Evolutionary conservation across 805 yeast genomes (phyloP).

Genomic region (Barnettozyma siamensis): DNA sequence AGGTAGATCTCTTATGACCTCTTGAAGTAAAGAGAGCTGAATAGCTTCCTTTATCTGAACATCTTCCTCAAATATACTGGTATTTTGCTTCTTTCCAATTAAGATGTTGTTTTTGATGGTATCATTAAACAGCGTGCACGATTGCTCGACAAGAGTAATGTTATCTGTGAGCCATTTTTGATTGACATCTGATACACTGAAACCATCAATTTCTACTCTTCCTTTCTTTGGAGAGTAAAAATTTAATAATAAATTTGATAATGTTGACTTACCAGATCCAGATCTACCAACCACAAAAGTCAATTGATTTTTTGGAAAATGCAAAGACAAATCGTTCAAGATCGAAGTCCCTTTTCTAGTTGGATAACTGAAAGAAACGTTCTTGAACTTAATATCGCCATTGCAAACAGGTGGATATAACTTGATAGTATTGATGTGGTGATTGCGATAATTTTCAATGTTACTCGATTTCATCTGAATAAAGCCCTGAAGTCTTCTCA

Average conservation of each 20-base stretch:
- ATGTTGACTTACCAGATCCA: conserved; percentile 91
- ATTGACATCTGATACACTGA: conserved; percentile 37
- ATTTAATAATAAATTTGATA: conserved; percentile 55
- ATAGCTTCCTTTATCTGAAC: conserved; percentile 38
- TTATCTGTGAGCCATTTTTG: conserved; percentile 51
- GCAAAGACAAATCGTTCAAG: conserved; percentile 41
- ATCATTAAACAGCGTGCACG: conserved; percentile 57
- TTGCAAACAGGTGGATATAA: conserved; percentile 25
- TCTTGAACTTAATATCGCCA: conserved; percentile 49
- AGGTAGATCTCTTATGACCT: conserved; percentile 43
- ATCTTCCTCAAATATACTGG: conserved; percentile 6
- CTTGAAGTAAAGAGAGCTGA: conserved; percentile 45
- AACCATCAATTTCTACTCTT: conserved; percentile 49
- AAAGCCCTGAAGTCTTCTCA: conserved; percentile 40
- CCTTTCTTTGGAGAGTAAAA: conserved; percentile 56
- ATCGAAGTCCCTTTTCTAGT: conserved; percentile 43
- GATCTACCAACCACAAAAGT: conserved; percentile 79
- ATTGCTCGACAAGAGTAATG: conserved; percentile 71
- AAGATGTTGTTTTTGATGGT: conserved; percentile 58
- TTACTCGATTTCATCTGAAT: conserved; percentile 23
- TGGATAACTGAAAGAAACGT: conserved; percentile 62
- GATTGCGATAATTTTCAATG: conserved; percentile 8
- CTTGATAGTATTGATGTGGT: conserved; percentile 12
- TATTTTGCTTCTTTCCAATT: conserved; percentile 32
- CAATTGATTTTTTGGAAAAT: conserved; percentile 38